These are phyloP conservation scores for Aspergillus cavernicola DNA, from an alignment of 495 filamentous ascomycete genomes.

Conservation along the genomic window DNA sequence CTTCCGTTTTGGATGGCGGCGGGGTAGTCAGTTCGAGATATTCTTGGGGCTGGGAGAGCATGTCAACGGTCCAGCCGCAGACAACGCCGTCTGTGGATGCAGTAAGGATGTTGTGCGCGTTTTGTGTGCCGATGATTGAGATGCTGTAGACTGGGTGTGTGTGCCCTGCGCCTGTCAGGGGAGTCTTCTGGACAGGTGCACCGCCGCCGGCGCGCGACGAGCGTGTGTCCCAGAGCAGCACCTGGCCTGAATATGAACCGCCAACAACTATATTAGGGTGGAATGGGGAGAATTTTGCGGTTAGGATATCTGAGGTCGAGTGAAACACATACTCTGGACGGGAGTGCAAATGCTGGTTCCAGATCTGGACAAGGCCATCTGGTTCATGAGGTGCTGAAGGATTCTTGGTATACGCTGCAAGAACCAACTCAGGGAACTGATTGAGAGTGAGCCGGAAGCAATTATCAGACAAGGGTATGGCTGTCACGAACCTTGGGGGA, in stretches of 20 bases:
- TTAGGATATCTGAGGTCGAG: slow-evolving; percentile 90
- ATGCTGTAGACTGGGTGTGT: slow-evolving; percentile 95
- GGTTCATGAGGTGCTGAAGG: slow-evolving; percentile 92
- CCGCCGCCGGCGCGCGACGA: slow-evolving; percentile 60
- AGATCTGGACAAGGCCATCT: slow-evolving; percentile 90
- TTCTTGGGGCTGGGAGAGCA: slow-evolving; percentile 94
- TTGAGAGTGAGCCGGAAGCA: background rate
- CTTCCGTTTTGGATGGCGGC: slow-evolving; percentile 86
- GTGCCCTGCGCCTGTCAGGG: slow-evolving; percentile 84
- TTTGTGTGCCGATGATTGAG: slow-evolving; percentile 94
- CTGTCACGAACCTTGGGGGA: slow-evolving; percentile 68
- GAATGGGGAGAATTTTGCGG: slow-evolving; percentile 95
- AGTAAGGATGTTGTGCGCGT: slow-evolving; percentile 96
- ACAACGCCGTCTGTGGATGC: slow-evolving; percentile 95
- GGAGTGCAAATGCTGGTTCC: slow-evolving; percentile 92
- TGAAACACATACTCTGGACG: slow-evolving; percentile 96
- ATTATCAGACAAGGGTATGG: background rate
- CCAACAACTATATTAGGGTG: slow-evolving; percentile 94
- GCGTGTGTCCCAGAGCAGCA: slow-evolving; percentile 97
- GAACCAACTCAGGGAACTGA: slow-evolving; percentile 82
- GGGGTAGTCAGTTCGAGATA: slow-evolving; percentile 80
- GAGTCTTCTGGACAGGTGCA: slow-evolving; percentile 90
- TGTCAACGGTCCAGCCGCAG: slow-evolving; percentile 95
- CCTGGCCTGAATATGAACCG: slow-evolving; percentile 92
- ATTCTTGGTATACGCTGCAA: slow-evolving; percentile 96